phyloP scores from a whole-genome alignment of 2,329 filamentous ascomycete species.

The Emergomyces africanus region DNA sequence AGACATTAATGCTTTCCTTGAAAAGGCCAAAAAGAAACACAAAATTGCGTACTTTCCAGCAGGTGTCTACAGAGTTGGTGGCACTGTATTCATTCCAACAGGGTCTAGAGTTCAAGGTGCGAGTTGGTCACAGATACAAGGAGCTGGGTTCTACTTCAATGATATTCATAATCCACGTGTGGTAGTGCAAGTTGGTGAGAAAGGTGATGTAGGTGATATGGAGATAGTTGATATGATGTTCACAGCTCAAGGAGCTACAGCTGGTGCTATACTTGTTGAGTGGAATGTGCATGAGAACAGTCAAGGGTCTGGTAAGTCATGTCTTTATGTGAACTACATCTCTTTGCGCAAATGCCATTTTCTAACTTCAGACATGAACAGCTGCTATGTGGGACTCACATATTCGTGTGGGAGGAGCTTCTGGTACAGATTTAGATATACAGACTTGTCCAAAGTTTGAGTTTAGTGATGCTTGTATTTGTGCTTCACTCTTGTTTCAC shows the following conservation, averaged over 20 bases:
- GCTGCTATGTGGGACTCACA: slow-evolving; percentile 23
- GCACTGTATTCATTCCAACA: slow-evolving; percentile 54
- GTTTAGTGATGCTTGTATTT: slow-evolving; percentile 16
- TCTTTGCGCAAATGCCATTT: not conserved
- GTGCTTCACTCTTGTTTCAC: slow-evolving; percentile 45
- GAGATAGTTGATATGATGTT: slow-evolving; percentile 28
- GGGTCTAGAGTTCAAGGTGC: slow-evolving; percentile 46
- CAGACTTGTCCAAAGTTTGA: slow-evolving; percentile 18
- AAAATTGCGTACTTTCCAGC: slow-evolving; percentile 64
- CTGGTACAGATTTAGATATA: slow-evolving; percentile 21
- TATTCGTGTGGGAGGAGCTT: slow-evolving; percentile 27
- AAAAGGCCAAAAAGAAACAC: slow-evolving; percentile 2
- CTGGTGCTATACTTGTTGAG: slow-evolving; percentile 25
- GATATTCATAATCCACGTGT: slow-evolving; percentile 15
- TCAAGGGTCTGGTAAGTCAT: slow-evolving; percentile 17
- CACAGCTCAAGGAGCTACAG: slow-evolving; percentile 20
- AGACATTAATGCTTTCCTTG: slow-evolving; percentile 3
- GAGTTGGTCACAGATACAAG: slow-evolving; percentile 27
- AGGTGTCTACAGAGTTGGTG: slow-evolving; percentile 57
- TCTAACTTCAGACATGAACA: not conserved
- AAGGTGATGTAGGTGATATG: slow-evolving; percentile 21
- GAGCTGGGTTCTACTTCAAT: slow-evolving; percentile 17
- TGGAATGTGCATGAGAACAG: slow-evolving; percentile 22
- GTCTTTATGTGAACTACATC: not conserved
- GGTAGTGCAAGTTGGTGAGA: slow-evolving; percentile 14